Percentiles rank a stretch among this genome's conserved stretches.
Conservation (phyloP, 2,329 filamentous ascomycete species). For the Diaporthe caulivora region DNA sequence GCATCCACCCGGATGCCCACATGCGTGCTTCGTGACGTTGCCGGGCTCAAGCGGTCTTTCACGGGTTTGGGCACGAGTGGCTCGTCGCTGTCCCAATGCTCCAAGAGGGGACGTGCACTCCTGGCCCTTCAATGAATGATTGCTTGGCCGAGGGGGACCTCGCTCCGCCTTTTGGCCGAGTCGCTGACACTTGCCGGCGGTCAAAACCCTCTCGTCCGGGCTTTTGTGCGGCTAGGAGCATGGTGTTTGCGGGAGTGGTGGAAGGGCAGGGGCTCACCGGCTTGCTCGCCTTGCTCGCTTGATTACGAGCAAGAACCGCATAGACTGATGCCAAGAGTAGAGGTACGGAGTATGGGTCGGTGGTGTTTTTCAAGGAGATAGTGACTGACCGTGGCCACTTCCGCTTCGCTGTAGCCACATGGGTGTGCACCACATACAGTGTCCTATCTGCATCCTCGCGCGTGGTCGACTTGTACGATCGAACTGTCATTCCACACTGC, state of each 20-base stretch:
- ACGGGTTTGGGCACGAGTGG: background rate
- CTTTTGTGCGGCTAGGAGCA: background rate
- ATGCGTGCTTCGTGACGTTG: background rate
- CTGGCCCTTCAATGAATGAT: background rate
- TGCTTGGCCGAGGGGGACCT: background rate
- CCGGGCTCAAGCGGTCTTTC: background rate
- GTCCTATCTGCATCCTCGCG: background rate
- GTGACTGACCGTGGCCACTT: background rate
- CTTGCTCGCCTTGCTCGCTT: background rate
- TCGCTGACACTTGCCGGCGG: constrained; percentile 7
- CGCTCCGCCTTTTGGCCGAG: background rate
- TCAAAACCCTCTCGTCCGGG: constrained; percentile 9
- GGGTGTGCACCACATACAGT: too few relatives aligned
- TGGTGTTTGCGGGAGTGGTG: background rate
- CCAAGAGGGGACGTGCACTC: too few relatives aligned
- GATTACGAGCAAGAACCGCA: background rate
- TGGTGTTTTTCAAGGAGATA: too few relatives aligned
- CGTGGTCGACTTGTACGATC: background rate
- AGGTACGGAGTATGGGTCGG: too few relatives aligned
- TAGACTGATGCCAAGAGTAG: too few relatives aligned
- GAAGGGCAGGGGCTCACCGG: background rate
- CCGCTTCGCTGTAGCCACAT: background rate
- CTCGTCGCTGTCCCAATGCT: too few relatives aligned
- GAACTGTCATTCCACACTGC: constrained; percentile 5
- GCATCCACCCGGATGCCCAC: background rate